Evolutionary conservation across 2,329 filamentous ascomycete species (phyloP), one percentile per base, ranked within the genome.

Genomic region (Aspergillus sp.): DNA sequence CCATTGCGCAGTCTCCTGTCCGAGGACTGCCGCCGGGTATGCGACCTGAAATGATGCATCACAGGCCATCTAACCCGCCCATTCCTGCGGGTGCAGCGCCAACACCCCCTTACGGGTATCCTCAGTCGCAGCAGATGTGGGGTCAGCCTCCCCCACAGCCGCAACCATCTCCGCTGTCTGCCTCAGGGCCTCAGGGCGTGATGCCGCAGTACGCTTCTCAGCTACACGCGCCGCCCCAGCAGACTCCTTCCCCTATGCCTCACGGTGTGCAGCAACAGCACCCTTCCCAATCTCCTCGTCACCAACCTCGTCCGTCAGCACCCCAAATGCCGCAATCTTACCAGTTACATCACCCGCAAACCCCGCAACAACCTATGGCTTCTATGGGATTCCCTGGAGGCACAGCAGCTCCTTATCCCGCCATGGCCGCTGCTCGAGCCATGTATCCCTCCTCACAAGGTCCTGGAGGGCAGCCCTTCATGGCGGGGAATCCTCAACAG

Each of bases 1-100:
- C 83, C 33, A 81, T 90, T 61, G 78, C 78, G 28, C 86, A 88
- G 61, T 84, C 88, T 26, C 82, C 83, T 26, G 82, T 89, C 65
- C 81, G 86, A 67, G 77, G 79, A 60, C 83, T 85, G 70, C 78
- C 80, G 50, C 80, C 82, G 32, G 69, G 73, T 60, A 69, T 81
- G 64, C 68, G 74, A 30, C 70, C 78, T 39, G 75, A 80, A 46
- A 79, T 85, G 60, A 79, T 86, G 65, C 83, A 83, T 56, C 77
- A 79, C 52, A 78, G 83, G 55, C 79, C 85, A 51, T 82, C 85
- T 35, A 79, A 78, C 46, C 69, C 79, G 41, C 68, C 77, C 40
- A 69, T 79, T 62, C 72, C 80, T 36, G 68, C 76, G 6, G 72
- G 70, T 39, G 48, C 61, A 30, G 62, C 72, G 64, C 54, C 82